Percentiles rank a stretch among this genome's conserved stretches.
Evolutionary conservation across 805 yeast species (phyloP).

Genomic region (Vanderwaltozyma yarrowii): DNA sequence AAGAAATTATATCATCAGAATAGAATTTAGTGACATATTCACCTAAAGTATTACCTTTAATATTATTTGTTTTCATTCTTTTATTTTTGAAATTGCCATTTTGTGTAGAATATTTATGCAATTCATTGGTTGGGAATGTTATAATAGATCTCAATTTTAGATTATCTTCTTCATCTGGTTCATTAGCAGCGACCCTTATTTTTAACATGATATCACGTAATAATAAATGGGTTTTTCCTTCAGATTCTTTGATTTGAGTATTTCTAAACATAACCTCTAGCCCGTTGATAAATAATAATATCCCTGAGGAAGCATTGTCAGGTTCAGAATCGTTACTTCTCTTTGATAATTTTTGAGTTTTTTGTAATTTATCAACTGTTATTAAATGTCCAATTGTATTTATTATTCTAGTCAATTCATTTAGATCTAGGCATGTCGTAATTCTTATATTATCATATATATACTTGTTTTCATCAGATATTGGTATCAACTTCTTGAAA

Average conservation of each 20-base stretch:
- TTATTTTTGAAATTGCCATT: constrained; percentile 3
- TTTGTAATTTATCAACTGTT: constrained; percentile 1
- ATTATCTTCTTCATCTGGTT: background rate
- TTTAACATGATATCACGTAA: constrained; percentile 16
- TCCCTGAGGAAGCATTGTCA: background rate
- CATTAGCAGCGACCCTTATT: constrained; percentile 14
- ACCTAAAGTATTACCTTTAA: constrained; percentile 15
- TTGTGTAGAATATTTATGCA: background rate
- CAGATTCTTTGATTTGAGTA: constrained; percentile 12
- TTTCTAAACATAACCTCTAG: constrained; percentile 23
- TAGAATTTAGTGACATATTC: constrained; percentile 20
- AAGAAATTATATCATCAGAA: constrained; percentile 10
- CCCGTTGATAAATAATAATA: constrained; percentile 13
- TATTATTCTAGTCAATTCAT: constrained; percentile 13
- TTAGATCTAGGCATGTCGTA: constrained; percentile 19
- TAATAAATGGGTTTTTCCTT: constrained; percentile 13
- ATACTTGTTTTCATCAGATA: constrained; percentile 4
- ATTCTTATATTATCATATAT: constrained; percentile 23
- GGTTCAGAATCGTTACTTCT: background rate
- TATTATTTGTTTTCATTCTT: constrained; percentile 6
- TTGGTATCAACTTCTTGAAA: constrained; percentile 15
- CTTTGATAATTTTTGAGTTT: background rate
- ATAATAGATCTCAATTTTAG: constrained; percentile 6
- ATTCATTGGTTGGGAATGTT: constrained; percentile 9
- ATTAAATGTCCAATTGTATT: constrained; percentile 7